Evolutionary conservation across 176 grass and related monocot genomes (phyloP), one percentile per base, ranked within the genome.

Genomic region (barley (Hordeum vulgare)): DNA sequence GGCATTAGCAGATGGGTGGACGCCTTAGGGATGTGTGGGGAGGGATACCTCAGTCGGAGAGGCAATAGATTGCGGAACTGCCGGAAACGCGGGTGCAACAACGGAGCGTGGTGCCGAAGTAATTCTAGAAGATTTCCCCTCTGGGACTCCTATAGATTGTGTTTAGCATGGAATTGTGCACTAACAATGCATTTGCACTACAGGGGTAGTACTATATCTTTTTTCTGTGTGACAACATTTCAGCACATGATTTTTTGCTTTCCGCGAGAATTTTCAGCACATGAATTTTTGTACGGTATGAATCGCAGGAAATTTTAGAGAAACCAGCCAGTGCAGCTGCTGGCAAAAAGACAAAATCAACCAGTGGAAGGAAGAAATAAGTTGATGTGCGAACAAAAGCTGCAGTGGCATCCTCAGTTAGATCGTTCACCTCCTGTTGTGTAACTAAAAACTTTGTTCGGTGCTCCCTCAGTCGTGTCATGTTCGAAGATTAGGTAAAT

Each of bases 351-450:
- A 71, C 83, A 23, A 89, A 89, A 63, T 74, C 35, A 17, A 29
- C 72, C 2, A 53, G 88, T 17, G 83, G 88, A 57, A 89, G 70
- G 78, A 89, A 89, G 65, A 89, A 89, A 82, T 85, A 78, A 36
- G 63, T 26, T 54, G 0, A 64, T 56, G 40, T 17, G n/a, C 11
- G 18, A 61, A 18, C 71, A 41, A 70, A 72, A 45, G 13, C 42
- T 21, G 58, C 24, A 13, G 57, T n/a, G 2, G 5, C 0, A 9
- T 41, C 37, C 27, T 81, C 71, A 34, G 26, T 29, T 74, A 25
- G 82, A 63, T 5, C 36, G 3, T 51, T 77, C 42, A 64, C 42
- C 61, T 24, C 54, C 2, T 81, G 37, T 2, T 71, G 54, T 85
- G 63, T 71, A 71, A 77, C 82, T 76, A 51, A 39, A 21, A 76